Evolutionary conservation across 345 rosid species (phyloP).

Genomic region (Ailanthus altissimus): DNA sequence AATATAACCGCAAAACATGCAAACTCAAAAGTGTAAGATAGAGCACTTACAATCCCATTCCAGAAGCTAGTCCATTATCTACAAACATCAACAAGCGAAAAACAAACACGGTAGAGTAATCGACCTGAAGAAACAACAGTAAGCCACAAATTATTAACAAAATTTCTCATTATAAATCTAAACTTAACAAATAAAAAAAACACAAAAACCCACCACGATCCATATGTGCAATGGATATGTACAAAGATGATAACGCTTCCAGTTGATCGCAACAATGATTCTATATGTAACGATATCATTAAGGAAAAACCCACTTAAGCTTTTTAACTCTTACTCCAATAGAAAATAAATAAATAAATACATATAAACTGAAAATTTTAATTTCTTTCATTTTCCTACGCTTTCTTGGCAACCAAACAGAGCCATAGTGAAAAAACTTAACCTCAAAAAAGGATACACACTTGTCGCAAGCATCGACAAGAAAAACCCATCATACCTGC

Average conservation of each 20-base stretch:
- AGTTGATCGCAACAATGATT: constrained; percentile 83
- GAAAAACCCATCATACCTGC: constrained; percentile 99
- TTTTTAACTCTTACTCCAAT: neutral
- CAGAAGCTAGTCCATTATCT: constrained; percentile 92
- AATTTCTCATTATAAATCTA: neutral
- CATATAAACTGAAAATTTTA: neutral
- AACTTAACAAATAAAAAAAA: neutral
- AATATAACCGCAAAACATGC: neutral
- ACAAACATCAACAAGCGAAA: constrained; percentile 94
- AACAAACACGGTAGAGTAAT: constrained; percentile 81
- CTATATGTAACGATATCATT: constrained; percentile 39
- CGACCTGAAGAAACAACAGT: constrained; percentile 63
- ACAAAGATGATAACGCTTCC: constrained; percentile 80
- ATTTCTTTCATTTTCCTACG: neutral
- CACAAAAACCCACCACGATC: constrained; percentile 74
- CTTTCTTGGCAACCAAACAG: constrained; percentile 13
- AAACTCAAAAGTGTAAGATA: neutral
- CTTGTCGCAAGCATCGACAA: constrained; percentile 98
- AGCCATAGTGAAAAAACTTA: neutral
- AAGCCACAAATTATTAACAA: constrained; percentile 13
- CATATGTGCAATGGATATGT: constrained; percentile 92
- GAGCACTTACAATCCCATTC: constrained; percentile 93
- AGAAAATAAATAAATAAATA: neutral
- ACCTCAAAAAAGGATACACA: constrained; percentile 69
- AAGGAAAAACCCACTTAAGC: constrained; percentile 29